Base-by-base conservation (phyloP, 768 basidiomycete species). In the Kondoa malvinella region DNA sequence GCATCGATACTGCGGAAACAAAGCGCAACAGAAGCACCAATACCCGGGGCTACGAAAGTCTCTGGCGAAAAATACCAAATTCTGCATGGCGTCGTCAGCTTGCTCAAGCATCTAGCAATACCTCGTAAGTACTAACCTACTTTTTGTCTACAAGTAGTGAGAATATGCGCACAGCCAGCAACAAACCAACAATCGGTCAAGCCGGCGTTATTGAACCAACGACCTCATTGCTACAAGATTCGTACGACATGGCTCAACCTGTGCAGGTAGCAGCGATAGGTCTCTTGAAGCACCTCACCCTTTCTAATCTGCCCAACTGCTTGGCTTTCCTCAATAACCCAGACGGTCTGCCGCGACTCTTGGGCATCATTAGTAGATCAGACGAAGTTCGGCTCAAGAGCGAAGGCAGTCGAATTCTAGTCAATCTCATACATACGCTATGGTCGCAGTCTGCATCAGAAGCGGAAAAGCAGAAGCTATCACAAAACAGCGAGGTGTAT, bases 261-360 rank as follows among this genome's bases (percentile, higher is more conserved):
- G 84, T 96, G 0, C 94, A 97, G 76, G 80, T 91, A 3, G 85
- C 85, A 61, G 89, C 88, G 0, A 87, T 96, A 64, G 90, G 90
- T 0, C 82, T 90, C 4, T 83, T 86, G 21, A 99, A 96, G 77
- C 89, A 94, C 75, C 81, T 97, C 66, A 91, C 88, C 74, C 85
- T 82, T 71, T 82, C 82, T 40, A 86, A 83, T 74, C 72, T 75
- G 17, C 3, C 72, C n/a, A 83, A 81, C 75, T 78, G 82, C 8
- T 74, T 81, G 34, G 72, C 76, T 8, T 76, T 92, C 50, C 80
- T 85, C 31, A 78, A 85, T 12, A 32, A 33, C 1, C 80, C 74
- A 15, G 33, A 63, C 83, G 85, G 73, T 0, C 78, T 91, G 56
- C 78, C 83, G 2, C 84, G 84, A 68, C 82, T 97, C 58, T 80